Evolutionary conservation across 495 filamentous ascomycete genomes (phyloP).

Genomic region (Xylaria flabelliformis): DNA sequence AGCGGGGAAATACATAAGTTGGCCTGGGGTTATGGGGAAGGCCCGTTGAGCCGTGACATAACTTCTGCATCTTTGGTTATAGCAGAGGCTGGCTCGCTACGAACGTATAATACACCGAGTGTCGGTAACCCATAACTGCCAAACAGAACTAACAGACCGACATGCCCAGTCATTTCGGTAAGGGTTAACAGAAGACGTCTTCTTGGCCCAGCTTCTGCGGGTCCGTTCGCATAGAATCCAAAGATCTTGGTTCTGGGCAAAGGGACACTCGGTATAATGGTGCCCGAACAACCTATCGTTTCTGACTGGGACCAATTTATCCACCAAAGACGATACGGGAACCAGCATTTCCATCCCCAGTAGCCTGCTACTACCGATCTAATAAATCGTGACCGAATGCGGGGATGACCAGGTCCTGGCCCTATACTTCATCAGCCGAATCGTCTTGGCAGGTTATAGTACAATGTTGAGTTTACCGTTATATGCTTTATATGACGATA

Average conservation of each 20-base stretch:
- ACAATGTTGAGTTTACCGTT: not conserved
- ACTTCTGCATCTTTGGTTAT: not conserved
- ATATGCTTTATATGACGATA: constrained; percentile 3
- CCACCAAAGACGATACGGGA: constrained; percentile 24
- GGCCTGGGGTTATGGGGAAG: constrained; percentile 18
- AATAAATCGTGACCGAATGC: not conserved
- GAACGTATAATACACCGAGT: constrained; percentile 3
- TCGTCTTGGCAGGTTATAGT: constrained; percentile 16
- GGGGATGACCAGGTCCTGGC: not conserved
- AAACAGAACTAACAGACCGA: not conserved
- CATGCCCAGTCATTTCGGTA: not conserved
- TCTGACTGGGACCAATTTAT: constrained; percentile 21
- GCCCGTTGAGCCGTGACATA: not conserved
- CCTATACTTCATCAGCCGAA: not conserved
- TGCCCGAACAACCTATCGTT: constrained; percentile 17
- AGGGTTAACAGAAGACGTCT: not conserved
- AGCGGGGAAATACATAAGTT: constrained; percentile 18
- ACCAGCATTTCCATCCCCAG: not conserved
- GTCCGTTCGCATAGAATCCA: not conserved
- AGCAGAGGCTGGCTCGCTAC: not conserved
- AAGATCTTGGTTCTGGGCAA: not conserved
- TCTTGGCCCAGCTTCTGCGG: not conserved
- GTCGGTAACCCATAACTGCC: not conserved
- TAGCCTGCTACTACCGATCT: not conserved
- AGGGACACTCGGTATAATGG: constrained; percentile 14